Evolutionary conservation across 179 eudicot genomes (phyloP), one percentile per base, ranked within the genome.

Genomic region (Gypsophila paniculata): DNA sequence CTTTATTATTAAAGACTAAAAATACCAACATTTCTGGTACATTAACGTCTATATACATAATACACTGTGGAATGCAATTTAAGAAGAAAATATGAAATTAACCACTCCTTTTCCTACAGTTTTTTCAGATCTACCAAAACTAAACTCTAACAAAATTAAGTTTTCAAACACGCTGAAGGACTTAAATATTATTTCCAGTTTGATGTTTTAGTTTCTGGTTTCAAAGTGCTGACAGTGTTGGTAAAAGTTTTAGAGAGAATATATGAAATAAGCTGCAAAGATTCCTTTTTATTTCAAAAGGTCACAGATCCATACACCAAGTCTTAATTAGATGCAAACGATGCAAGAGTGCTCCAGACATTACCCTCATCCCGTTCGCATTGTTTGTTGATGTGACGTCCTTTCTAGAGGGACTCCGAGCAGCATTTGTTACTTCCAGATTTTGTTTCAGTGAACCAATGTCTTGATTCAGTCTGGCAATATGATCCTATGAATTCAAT

Each of bases 381-480:
- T 81, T 78, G 68, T 69, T 84, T 61, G 85, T 59, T 29, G 85
- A 78, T 61, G 78, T 62, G 65, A 86, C 71, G 63, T 85, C 92
- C 29, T 59, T 81, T 79, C 81, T 83, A 11, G 88, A 73, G 73
- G 88, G 78, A 77, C 74, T 81, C 48, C 75, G 72, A 60, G 86
- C 74, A 62, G 87, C 80, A 81, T 67, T 86, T 67, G 88, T 80
- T 6, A 79, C 78, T 51, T 77, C 85, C 69, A 85, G 78, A 73
- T 79, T 91, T 79, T 85, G 82, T 75, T 85, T 91, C 81, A 94
- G 74, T 26, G 85, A 83, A 36, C 82, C 86, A 84, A 85, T 86
- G 86, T 94, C 99, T 78, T 88, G 88, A 69, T 82, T 76, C 75
- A 94, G 69, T 64, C 80, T 85, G 62, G 75, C 79, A 75, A 94